phyloP scores from a whole-genome alignment of 805 yeast genomes.

The Komagataella pseudopastoris region DNA sequence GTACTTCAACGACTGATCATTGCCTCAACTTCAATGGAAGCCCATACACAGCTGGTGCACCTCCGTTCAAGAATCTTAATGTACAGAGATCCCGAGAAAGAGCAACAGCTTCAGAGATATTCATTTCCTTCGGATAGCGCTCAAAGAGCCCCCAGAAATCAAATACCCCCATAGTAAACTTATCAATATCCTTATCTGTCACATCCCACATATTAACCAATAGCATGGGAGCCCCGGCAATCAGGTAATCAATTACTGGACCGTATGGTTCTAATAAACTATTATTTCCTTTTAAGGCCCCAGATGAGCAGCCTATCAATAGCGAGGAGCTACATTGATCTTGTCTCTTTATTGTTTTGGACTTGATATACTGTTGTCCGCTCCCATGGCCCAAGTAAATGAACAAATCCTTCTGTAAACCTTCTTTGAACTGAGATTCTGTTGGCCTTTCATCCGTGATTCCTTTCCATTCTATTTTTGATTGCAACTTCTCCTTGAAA shows the following conservation, averaged over 20 bases:
- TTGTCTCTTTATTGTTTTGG: constrained; percentile 34
- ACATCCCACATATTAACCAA: constrained; percentile 93
- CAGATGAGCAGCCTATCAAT: constrained; percentile 87
- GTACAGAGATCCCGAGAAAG: constrained; percentile 55
- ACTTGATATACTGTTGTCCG: constrained; percentile 70
- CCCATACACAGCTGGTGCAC: constrained; percentile 89
- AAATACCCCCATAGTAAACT: constrained; percentile 50
- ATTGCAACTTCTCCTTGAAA: constrained; percentile 31
- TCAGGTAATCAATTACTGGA: constrained; percentile 59
- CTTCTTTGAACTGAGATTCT: constrained; percentile 34
- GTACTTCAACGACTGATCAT: background rate
- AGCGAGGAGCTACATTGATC: constrained; percentile 41
- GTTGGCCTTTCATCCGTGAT: constrained; percentile 39
- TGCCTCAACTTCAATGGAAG: constrained; percentile 37
- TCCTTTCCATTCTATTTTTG: constrained; percentile 34
- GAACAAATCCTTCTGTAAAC: constrained; percentile 34
- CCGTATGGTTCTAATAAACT: constrained; percentile 54
- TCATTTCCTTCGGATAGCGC: constrained; percentile 10
- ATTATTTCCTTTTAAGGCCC: constrained; percentile 44
- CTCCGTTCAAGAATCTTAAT: constrained; percentile 70
- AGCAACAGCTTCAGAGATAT: constrained; percentile 43
- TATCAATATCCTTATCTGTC: constrained; percentile 89
- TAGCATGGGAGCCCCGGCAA: constrained; percentile 73
- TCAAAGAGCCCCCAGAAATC: constrained; percentile 49
- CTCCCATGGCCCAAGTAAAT: constrained; percentile 93